Base-by-base conservation (phyloP, 305 asterid genomes). In the Solanum aculeatissimum region DNA sequence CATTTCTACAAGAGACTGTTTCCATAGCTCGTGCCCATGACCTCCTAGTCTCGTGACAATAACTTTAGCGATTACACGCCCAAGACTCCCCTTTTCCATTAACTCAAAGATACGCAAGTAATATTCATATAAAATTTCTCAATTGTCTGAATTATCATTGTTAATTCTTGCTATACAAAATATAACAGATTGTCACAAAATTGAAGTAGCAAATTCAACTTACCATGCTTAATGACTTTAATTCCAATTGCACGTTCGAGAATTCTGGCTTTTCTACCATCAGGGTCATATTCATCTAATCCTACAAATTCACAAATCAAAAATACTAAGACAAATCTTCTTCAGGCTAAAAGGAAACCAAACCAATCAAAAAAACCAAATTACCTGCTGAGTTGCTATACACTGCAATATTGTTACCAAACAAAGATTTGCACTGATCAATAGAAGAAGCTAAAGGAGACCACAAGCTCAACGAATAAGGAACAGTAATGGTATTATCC, bases 371-470 rank as follows among this genome's bases (percentile, higher is more conserved):
- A 14, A 83, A 21, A 69, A 27, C 57, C 62, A 35, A 81, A 77
- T 85, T 93, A 95, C 99, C 98, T 0, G 98, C 98, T 38, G 99
- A 97, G 88, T 97, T 97, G 87, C 98, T 97, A 85, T 92, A 94
- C 12, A 97, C 93, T 0, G 97, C 98, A n/a, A 95, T 87, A 85
- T 95, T 91, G 68, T 91, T 87, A 40, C 98, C 98, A 84, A 97
- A 95, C 47, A 90, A 82, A n/a, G 92, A 88, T 92, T 94, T 97
- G 86, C 99, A 97, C 69, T 85, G 94, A 66, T 91, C 89, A 9
- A 97, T 45, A 14, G 98, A 91, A 12, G 95, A 86, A 69, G 35
- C 88, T 69, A 97, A 95, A 65, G 98, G 98, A 63, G 90, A 83
- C 99, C 99, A 97, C 93, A 95, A 90, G 86, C 92, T 89, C 92